Evolutionary conservation across 2,329 filamentous ascomycete genomes (phyloP), one percentile per base, ranked within the genome.

Genomic region (Aplosporella prunicola): DNA sequence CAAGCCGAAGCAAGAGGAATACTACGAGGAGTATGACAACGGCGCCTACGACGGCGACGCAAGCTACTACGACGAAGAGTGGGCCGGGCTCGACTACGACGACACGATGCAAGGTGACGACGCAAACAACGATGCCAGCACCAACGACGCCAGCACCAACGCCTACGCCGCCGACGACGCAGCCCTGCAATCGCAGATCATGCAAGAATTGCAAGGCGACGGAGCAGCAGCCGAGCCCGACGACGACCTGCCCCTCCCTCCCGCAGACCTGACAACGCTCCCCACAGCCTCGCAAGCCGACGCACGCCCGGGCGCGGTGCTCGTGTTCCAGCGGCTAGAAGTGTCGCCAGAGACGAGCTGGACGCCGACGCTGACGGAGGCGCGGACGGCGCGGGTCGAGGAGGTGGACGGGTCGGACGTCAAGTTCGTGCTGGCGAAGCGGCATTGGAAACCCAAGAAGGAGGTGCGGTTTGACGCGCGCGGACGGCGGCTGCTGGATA

Each of bases 401-500:
- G 64, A 76, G n/a, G 63, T 68, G 2, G 69, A 74, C 1, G 67
- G 74, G 32, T 68, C 62, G 4, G 62, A 53, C 0, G 53, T 93
- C 11, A 64, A 69, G 15, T 61, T 93, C 4, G 66, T 70, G 9
- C 68, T 93, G 3, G 84, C 86, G 2, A 70, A 71, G 43, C 73
- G 82, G 18, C n/a, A n/a, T n/a, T 82, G 93, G 51, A 14, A 14
- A 13, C 60, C 70, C 9, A 58, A 69, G 5, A 69, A 73, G 37
- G 55, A 77, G 44, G 79, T 73, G 49, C 56, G 61, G 13, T 78
- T 77, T 45, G 78, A 89, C 47, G 69, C 76, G 25, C 79, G 81
- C 0, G 86, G 85, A 0, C 68, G 81, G 43, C 72, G 85, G 8
- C 60, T 85, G 8, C 93, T 89, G 48, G 77, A 72, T 44, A 82